Conservation (phyloP, 2,329 filamentous ascomycete species). For the Fusarium miscanthi region DNA sequence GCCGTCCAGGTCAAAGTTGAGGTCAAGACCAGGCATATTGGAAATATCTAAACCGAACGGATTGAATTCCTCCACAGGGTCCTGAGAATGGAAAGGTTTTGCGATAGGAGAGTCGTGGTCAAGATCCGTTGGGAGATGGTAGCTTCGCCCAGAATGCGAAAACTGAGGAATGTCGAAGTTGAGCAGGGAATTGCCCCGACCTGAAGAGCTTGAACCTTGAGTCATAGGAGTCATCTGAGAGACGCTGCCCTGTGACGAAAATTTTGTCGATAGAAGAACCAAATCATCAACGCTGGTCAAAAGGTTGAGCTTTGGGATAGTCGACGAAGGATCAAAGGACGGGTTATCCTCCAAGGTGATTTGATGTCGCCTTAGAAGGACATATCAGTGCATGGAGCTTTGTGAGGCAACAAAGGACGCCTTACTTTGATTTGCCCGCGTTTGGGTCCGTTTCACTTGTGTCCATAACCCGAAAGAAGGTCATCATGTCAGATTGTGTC, state of each 20-base stretch:
- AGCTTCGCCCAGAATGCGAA: conserved; percentile 49
- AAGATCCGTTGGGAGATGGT: conserved; percentile 51
- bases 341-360: conserved; percentile 86
- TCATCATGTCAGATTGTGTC: conserved; percentile 77
- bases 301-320: conserved; percentile 49
- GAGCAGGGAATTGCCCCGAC: conserved; percentile 42
- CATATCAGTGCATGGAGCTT: not conserved
- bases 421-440: conserved; percentile 78
- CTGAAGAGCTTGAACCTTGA: conserved; percentile 47
- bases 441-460: conserved; percentile 73
- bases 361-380: conserved; percentile 71
- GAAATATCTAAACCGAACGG: conserved; percentile 55
- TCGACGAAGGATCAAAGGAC: conserved; percentile 65
- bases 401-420: conserved; percentile 44
- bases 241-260: conserved; percentile 51
- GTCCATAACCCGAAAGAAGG: conserved; percentile 68
- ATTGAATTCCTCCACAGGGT: conserved; percentile 43
- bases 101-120: conserved; percentile 46
- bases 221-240: conserved; percentile 61
- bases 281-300: conserved; percentile 52
- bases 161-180: conserved; percentile 50
- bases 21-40: conserved; percentile 54
- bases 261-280: conserved; percentile 51
- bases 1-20: conserved; percentile 64
- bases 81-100: conserved; percentile 34